Evolutionary conservation across 2,329 filamentous ascomycete species (phyloP).

Genomic region (Aotearoamyces nothofagi): DNA sequence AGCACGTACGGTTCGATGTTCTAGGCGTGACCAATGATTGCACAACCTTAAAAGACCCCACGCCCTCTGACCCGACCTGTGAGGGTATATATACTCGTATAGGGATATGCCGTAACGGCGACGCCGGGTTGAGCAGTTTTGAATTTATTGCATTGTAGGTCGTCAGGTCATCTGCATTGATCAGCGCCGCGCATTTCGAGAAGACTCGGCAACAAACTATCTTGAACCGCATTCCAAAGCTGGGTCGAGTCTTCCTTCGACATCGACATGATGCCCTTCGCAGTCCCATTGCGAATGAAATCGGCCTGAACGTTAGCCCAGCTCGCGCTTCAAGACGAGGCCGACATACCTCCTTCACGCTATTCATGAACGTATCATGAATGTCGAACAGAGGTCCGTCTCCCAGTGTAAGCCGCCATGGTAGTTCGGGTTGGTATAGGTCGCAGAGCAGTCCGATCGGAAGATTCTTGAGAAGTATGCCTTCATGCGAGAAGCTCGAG

Average conservation of each 20-base stretch:
- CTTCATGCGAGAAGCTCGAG: constrained; percentile 43
- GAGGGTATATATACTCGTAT: constrained; percentile 74
- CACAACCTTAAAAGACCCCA: constrained; percentile 52
- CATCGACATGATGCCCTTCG: constrained; percentile 56
- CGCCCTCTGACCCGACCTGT: constrained; percentile 20
- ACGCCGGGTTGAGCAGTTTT: constrained; percentile 61
- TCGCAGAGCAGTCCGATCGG: constrained; percentile 56
- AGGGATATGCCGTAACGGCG: constrained; percentile 68
- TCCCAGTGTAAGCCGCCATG: constrained; percentile 46
- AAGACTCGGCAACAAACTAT: constrained; percentile 26
- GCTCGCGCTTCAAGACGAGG: background rate
- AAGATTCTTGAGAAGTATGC: constrained; percentile 55
- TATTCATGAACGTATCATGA: constrained; percentile 53
- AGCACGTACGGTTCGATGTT: constrained; percentile 20
- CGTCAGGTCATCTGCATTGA: constrained; percentile 47
- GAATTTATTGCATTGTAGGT: constrained; percentile 62
- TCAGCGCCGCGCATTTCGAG: background rate
- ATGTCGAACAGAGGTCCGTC: constrained; percentile 35
- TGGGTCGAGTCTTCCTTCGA: constrained; percentile 52
- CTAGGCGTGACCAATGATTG: constrained; percentile 54
- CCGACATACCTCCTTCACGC: constrained; percentile 41
- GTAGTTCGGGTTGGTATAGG: constrained; percentile 36
- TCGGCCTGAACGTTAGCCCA: constrained; percentile 24
- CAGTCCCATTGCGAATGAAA: constrained; percentile 53
- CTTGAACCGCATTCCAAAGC: constrained; percentile 49